phyloP scores from a whole-genome alignment of 2,329 filamentous ascomycete species.

The Aspergillus transmontanensis region DNA sequence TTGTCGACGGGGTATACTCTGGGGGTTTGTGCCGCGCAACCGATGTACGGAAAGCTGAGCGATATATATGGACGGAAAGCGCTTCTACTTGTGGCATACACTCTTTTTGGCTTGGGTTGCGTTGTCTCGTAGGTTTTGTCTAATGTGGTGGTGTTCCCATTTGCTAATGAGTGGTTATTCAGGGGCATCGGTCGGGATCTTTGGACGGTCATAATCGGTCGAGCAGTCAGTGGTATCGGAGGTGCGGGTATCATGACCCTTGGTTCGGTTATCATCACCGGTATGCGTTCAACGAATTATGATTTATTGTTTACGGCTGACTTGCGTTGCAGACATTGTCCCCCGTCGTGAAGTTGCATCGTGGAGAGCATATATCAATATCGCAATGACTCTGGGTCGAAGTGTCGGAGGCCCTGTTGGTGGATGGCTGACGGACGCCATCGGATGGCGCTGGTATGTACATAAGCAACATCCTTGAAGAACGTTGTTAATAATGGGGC shows the following conservation, averaged over 20 bases:
- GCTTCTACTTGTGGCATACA: slow-evolving; percentile 54
- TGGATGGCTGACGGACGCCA: slow-evolving; percentile 61
- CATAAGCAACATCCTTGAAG: accelerated
- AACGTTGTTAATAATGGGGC: background rate
- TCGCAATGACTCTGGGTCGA: slow-evolving; percentile 53
- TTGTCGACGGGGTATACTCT: slow-evolving; percentile 57
- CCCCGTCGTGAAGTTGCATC: slow-evolving; percentile 52
- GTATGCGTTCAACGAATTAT: slow-evolving; percentile 9
- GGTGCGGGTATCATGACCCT: slow-evolving; percentile 49
- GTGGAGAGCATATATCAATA: slow-evolving; percentile 55
- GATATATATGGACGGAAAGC: slow-evolving; percentile 60
- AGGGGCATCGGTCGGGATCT: slow-evolving; percentile 43
- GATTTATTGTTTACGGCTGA: background rate
- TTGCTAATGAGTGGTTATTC: background rate
- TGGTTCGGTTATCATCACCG: slow-evolving; percentile 51
- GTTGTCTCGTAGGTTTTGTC: slow-evolving; percentile 33
- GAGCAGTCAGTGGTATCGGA: slow-evolving; percentile 47
- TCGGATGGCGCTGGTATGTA: slow-evolving; percentile 67
- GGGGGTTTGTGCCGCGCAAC: slow-evolving; percentile 55
- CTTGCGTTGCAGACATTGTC: slow-evolving; percentile 43
- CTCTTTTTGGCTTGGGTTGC: slow-evolving; percentile 53
- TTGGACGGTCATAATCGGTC: slow-evolving; percentile 43
- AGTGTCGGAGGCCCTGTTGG: slow-evolving; percentile 59
- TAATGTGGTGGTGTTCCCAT: too few species aligned
- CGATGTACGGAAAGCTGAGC: slow-evolving; percentile 59